Percentiles rank a stretch among this genome's conserved stretches.
These are phyloP conservation scores for Arthrobotrys iridis DNA, from an alignment of 2,329 filamentous ascomycete species.

Conservation along the genomic window DNA sequence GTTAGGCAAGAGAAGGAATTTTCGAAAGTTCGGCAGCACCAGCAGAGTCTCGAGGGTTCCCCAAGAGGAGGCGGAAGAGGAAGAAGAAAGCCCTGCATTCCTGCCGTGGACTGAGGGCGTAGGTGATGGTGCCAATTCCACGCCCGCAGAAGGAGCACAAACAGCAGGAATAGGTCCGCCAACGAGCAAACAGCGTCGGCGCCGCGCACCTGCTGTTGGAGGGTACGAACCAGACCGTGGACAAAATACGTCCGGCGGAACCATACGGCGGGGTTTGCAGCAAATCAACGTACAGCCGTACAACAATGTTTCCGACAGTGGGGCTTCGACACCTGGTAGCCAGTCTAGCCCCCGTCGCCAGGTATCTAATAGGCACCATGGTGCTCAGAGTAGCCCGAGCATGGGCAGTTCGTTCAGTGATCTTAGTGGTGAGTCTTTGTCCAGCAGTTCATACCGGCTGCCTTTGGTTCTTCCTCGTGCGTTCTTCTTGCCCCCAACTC, in stretches of 20 bases:
- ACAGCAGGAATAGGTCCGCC: constrained; percentile 13
- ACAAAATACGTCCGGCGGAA: constrained; percentile 47
- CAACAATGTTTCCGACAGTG: constrained; percentile 61
- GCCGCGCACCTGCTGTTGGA: constrained; percentile 22
- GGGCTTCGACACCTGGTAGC: constrained; percentile 70
- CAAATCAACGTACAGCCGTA: constrained; percentile 56
- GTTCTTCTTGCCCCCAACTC: no score
- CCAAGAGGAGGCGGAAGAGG: constrained; percentile 35
- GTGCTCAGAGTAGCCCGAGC: constrained; percentile 78
- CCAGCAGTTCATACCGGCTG: constrained; percentile 43
- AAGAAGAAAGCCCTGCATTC: constrained; percentile 56
- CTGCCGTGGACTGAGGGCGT: constrained; percentile 50
- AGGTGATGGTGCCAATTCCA: constrained; percentile 37
- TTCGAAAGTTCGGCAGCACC: constrained; percentile 39
- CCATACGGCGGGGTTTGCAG: constrained; percentile 38
- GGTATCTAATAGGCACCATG: constrained; percentile 68
- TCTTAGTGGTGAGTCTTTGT: constrained; percentile 71
- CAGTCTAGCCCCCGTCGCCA: constrained; percentile 68
- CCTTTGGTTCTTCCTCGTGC: neutral
- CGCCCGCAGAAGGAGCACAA: constrained; percentile 11
- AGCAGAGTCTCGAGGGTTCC: constrained; percentile 21
- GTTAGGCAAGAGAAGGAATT: constrained; percentile 37
- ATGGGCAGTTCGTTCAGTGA: constrained; percentile 90
- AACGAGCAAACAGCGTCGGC: constrained; percentile 42
- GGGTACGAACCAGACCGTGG: constrained; percentile 45